phyloP scores from a whole-genome alignment of 2,329 filamentous ascomycete genomes.

The Clathrospora elynae region DNA sequence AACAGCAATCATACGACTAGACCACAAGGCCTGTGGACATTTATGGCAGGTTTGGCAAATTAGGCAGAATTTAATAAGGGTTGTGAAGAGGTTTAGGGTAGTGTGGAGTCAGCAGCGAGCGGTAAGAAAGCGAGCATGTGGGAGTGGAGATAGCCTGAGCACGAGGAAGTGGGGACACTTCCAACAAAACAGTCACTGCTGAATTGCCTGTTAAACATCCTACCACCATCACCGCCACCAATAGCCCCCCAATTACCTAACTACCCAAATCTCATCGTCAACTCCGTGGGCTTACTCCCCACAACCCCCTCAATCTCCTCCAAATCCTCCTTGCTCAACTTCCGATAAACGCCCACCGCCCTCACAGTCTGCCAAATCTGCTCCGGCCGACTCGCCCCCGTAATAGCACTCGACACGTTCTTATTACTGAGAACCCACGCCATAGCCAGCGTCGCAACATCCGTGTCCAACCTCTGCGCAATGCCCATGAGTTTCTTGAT shows the following conservation, averaged over 20 bases:
- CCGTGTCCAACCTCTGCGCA: conserved; percentile 67
- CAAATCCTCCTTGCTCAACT: conserved; percentile 52
- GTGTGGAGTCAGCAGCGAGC: too few relatives aligned
- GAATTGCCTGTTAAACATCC: neutral
- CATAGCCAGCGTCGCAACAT: conserved; percentile 51
- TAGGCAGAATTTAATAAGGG: too few relatives aligned
- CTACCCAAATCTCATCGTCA: conserved; percentile 34
- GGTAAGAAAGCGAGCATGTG: too few relatives aligned
- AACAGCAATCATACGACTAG: too few relatives aligned
- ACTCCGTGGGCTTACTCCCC: conserved; percentile 39
- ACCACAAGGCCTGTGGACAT: too few relatives aligned
- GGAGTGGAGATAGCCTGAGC: too few relatives aligned
- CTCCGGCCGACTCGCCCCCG: conserved; percentile 37
- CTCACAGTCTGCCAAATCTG: conserved; percentile 47
- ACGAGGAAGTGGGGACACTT: too few relatives aligned
- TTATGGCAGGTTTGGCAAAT: too few relatives aligned
- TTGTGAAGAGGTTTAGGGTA: too few relatives aligned
- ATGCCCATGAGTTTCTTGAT: conserved; percentile 58
- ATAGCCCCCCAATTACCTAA: neutral
- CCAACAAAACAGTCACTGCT: too few relatives aligned
- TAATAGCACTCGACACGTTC: conserved; percentile 38
- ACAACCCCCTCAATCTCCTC: conserved; percentile 48
- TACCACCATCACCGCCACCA: neutral
- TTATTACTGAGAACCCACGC: conserved; percentile 46
- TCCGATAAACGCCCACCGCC: conserved; percentile 52